phyloP scores from a whole-genome alignment of 2,329 filamentous ascomycete species.

The Colletotrichum costaricense region DNA sequence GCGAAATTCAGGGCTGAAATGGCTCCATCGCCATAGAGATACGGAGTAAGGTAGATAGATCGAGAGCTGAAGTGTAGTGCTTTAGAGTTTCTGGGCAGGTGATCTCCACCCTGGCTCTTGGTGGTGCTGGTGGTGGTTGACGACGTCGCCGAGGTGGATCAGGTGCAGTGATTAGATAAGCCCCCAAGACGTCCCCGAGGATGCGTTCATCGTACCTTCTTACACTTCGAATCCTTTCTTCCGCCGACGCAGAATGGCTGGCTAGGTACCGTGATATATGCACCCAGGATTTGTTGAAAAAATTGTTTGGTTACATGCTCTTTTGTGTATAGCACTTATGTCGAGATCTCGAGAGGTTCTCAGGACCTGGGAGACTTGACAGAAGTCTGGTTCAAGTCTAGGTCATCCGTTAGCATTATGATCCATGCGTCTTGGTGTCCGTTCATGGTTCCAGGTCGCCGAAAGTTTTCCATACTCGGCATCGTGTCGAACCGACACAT shows the following conservation, averaged over 20 bases:
- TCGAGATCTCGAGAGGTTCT: background rate
- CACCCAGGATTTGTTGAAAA: background rate
- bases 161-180: constrained; percentile 30
- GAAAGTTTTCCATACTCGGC: background rate
- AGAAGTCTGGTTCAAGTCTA: background rate
- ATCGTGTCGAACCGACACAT: background rate
- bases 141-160: background rate
- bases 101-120: constrained; percentile 23
- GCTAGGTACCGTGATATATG: background rate
- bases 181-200: background rate
- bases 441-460: background rate
- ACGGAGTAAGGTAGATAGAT: background rate
- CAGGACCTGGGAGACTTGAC: background rate
- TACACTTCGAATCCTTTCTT: no score
- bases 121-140: background rate
- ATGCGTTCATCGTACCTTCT: background rate
- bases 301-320: background rate
- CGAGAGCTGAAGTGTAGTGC: background rate
- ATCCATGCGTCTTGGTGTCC: background rate
- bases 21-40: background rate
- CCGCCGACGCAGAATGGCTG: background rate
- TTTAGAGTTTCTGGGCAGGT: constrained; percentile 25
- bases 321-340: background rate
- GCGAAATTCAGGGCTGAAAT: constrained; percentile 1
- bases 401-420: no score